Evolutionary conservation across 1,139 yeast species (phyloP), one percentile per base, ranked within the genome.

Genomic region (Taphrina deformans): DNA sequence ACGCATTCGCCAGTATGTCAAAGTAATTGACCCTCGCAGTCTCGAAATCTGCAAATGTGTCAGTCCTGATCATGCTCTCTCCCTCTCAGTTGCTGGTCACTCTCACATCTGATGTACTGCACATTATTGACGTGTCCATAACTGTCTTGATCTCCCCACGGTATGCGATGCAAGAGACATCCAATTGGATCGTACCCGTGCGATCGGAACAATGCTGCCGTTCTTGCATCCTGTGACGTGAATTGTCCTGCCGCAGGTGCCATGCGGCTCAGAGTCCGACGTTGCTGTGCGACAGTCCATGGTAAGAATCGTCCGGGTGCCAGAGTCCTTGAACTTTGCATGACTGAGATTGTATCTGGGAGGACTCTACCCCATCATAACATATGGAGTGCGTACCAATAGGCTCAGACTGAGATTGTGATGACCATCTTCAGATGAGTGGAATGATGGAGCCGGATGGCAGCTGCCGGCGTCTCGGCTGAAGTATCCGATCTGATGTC

Each of bases 61-160:
- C 27, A 44, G 41, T n/a, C 41, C 1, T 18, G 23, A n/a, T 18
- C 2, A n/a, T 12, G 41, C 41, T 38, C 16, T 38, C 7, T 12
- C 18, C 41, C n/a, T n/a, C n/a, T n/a, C n/a, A n/a, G n/a, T n/a
- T n/a, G n/a, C n/a, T n/a, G n/a, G n/a, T n/a, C n/a, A n/a, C 33
- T n/a, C 55, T 14, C 46, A 38, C 51, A 40, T 12, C 63, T 41
- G n/a, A 59, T 29, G 50, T 50, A 59, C 21, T 59, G 55, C 29
- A 44, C 63, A 38, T 59, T 59, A 51, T 59, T 59, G 27, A 59
- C 40, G 33, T 59, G 63, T 1, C 63, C 63, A 38, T 48, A 50
- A 23, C 56, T 59, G 31, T 59, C 63, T n/a, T 48, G 63, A 21
- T 59, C 56, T 9, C 63, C 63, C 63, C 63, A 59, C 16, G 63